phyloP scores from a whole-genome alignment of 2,329 filamentous ascomycete genomes.

The Stylonectria norvegica region DNA sequence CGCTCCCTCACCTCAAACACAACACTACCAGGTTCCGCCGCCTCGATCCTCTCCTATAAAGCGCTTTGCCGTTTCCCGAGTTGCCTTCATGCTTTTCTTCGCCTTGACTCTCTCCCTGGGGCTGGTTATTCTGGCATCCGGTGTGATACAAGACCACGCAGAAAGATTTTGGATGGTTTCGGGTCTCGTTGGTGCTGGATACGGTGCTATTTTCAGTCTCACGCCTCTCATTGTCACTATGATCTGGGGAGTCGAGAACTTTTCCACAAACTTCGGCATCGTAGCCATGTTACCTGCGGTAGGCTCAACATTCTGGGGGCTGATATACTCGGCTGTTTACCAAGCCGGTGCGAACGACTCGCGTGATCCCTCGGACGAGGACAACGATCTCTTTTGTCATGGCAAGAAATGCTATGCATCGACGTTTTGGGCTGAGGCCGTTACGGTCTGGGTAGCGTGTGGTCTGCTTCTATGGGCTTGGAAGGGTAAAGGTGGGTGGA shows the following conservation, averaged over 20 bases:
- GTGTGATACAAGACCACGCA: constrained; percentile 68
- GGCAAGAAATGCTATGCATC: constrained; percentile 76
- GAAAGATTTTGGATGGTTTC: constrained; percentile 85
- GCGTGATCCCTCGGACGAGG: constrained; percentile 26
- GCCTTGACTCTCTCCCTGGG: constrained; percentile 71
- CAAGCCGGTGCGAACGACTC: constrained; percentile 58
- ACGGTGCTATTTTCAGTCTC: constrained; percentile 86
- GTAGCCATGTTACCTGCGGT: constrained; percentile 86
- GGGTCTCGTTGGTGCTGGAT: constrained; percentile 80
- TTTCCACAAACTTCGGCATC: constrained; percentile 97
- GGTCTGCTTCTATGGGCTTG: constrained; percentile 73
- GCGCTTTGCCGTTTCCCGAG: constrained; percentile 66
- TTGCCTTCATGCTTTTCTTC: constrained; percentile 75
- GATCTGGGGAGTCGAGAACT: constrained; percentile 98
- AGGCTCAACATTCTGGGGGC: constrained; percentile 84
- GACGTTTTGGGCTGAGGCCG: constrained; percentile 83
- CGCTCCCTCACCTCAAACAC: constrained; percentile 63
- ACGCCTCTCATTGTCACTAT: constrained; percentile 92
- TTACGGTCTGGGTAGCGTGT: constrained; percentile 75
- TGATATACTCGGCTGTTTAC: constrained; percentile 82
- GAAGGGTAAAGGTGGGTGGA: constrained; percentile 76
- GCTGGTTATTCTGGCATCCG: constrained; percentile 73
- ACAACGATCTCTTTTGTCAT: constrained; percentile 64
- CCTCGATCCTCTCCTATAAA: constrained; percentile 27
- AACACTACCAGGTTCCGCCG: constrained; percentile 48